Conservation (phyloP, 148 eudicot species). For the Rhododendron henanense region DNA sequence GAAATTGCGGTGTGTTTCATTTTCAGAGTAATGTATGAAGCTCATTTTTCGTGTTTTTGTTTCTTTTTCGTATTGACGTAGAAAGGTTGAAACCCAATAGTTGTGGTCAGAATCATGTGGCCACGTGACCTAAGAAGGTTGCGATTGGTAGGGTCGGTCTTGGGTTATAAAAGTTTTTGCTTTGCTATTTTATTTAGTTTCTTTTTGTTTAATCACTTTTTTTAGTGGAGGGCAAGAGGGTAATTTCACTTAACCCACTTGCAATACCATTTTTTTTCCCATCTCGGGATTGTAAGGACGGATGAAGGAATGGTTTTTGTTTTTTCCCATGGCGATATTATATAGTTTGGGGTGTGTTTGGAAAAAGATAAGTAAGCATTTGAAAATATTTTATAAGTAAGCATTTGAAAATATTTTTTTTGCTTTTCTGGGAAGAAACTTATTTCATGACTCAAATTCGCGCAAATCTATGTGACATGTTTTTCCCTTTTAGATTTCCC, state of each 20-base stretch:
- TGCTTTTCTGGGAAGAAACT: not conserved
- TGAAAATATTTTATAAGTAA: too few relatives aligned
- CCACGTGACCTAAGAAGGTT: not conserved
- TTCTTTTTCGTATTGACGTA: not conserved
- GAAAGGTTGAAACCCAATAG: not conserved
- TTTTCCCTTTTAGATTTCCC: too few relatives aligned
- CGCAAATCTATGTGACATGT: not conserved
- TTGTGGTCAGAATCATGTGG: too few relatives aligned
- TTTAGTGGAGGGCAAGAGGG: too few relatives aligned
- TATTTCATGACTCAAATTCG: not conserved
- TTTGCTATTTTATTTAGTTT: not conserved
- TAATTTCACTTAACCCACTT: too few relatives aligned
- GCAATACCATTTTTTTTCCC: too few relatives aligned
- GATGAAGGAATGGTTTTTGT: too few relatives aligned
- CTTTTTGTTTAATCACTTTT: too few relatives aligned
- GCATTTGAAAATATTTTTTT: not conserved
- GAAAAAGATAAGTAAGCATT: not conserved
- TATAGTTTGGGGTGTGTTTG: not conserved
- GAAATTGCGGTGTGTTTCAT: not conserved
- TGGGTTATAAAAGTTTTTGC: not conserved
- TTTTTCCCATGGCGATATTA: too few relatives aligned
- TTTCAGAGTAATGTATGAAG: not conserved
- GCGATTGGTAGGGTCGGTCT: not conserved
- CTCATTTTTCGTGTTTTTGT: not conserved
- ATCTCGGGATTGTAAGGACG: too few relatives aligned